phyloP scores from a whole-genome alignment of 225 moss, liverwort and hornwort genomes.

The Physcomitrium patens region DNA sequence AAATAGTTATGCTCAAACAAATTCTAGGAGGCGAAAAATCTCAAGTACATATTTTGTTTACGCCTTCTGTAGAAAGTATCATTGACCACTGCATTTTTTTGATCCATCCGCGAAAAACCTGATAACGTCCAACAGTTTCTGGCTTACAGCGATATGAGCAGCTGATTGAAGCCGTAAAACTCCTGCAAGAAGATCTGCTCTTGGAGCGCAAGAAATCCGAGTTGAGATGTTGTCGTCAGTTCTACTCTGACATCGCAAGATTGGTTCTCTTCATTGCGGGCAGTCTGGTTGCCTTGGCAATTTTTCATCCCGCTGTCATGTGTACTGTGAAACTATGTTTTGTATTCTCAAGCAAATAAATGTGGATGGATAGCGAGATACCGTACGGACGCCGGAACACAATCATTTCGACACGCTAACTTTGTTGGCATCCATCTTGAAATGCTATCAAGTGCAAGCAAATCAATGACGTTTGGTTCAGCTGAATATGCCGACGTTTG shows the following conservation, averaged over 20 bases:
- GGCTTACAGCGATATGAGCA: conserved; percentile 13
- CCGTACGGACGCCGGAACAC: not conserved
- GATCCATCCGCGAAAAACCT: not conserved
- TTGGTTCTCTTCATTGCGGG: conserved; percentile 36
- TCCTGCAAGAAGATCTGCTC: conserved; percentile 38
- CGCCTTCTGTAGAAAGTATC: not conserved
- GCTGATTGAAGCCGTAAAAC: conserved; percentile 40
- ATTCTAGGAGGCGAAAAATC: not conserved
- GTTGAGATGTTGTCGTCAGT: conserved; percentile 23
- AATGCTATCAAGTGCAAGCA: not conserved
- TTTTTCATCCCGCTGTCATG: conserved; percentile 28
- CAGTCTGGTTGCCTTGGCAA: conserved; percentile 28
- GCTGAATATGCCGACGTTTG: not conserved
- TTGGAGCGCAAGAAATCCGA: conserved; percentile 26
- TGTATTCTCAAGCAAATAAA: conserved; percentile 6
- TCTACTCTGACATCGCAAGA: conserved; percentile 30
- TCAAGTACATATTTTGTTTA: not conserved
- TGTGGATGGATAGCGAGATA: conserved; percentile 10
- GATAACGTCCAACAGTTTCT: not conserved
- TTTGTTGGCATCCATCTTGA: not conserved
- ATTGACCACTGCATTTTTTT: not conserved
- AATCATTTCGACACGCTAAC: not conserved
- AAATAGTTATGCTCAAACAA: not conserved
- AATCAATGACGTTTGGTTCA: not conserved
- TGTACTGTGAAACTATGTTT: conserved; percentile 16